Percentiles rank a stretch among this genome's conserved stretches.
These are phyloP conservation scores for Pseudopyrenochaeta lycopersici DNA, from an alignment of 2,329 filamentous ascomycete genomes.

Conservation along the genomic window DNA sequence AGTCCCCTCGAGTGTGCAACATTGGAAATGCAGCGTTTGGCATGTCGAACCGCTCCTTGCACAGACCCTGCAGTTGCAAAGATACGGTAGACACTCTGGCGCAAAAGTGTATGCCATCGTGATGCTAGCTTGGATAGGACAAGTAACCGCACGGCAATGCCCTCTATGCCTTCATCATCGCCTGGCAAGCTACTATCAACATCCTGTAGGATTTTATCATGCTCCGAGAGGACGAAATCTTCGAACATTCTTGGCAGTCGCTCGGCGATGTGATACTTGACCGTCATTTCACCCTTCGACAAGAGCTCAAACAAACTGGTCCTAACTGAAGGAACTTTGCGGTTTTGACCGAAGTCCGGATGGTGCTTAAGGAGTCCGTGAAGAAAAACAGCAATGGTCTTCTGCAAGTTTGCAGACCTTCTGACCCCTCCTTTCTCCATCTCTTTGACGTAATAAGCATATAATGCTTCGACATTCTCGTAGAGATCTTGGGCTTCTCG, in stretches of 20 bases:
- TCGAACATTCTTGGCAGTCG: constrained; percentile 79
- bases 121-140: constrained; percentile 81
- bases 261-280: constrained; percentile 79
- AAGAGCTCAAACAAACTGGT: constrained; percentile 81
- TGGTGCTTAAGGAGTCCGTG: constrained; percentile 73
- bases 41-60: constrained; percentile 71
- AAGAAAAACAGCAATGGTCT: constrained; percentile 73
- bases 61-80: constrained; percentile 88
- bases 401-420: constrained; percentile 73
- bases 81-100: constrained; percentile 89
- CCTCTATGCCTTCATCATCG: constrained; percentile 76
- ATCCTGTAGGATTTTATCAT: constrained; percentile 86
- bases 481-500: constrained; percentile 56
- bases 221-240: constrained; percentile 80
- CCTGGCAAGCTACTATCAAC: constrained; percentile 81
- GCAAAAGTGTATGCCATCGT: constrained; percentile 83
- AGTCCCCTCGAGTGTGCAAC: constrained; percentile 74
- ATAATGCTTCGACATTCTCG: constrained; percentile 77
- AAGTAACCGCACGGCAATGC: constrained; percentile 83
- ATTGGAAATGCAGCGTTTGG: constrained; percentile 72
- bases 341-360: constrained; percentile 70
- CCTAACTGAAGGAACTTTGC: constrained; percentile 69
- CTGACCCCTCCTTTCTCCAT: constrained; percentile 71
- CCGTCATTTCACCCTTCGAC: constrained; percentile 68
- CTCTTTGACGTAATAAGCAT: constrained; percentile 76